Evolutionary conservation across 768 basidiomycete genomes (phyloP), one percentile per base, ranked within the genome.

Genomic region (Gloeostereum incarnatum): DNA sequence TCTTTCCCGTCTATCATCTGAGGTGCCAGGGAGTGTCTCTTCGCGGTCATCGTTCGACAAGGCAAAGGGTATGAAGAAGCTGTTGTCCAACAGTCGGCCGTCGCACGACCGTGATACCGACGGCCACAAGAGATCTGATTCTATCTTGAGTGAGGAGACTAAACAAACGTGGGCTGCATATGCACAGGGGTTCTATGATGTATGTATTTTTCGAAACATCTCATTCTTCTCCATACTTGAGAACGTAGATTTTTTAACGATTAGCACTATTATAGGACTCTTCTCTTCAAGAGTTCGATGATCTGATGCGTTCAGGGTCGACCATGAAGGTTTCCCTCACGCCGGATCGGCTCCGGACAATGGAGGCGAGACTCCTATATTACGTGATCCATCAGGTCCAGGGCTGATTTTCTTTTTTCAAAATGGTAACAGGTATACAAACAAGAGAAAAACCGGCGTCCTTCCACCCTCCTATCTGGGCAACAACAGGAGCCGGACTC

Each of bases 271-370:
- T 49, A 84, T 76, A 73, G 57, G 73, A 53, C 54, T 63, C 45
- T 56, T 71, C 57, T 49, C 66, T 75, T 40, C 80, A 84, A 45
- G 87, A 94, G 56, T 97, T 98, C 57, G 93, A 98, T 59, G 80
- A 90, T 57, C 66, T 97, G 58, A 82, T 98, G 78, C 78, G 76
- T 36, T 90, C 87, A 42, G 76, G 82, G 43, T 71, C 83, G 41
- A 97, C 93, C 14, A 86, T 96, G 84, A 96, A 90, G 55, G 81
- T 98, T 49, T 94, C 91, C 29, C 71, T 96, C 45, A 98, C 93
- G 23, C 93, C 93, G 40, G 91, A 96, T 65, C 73, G 93, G 38
- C 67, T 98, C 41, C 85, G 80, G 55, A 88, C 79, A 35, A 93
- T 94, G 76, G 91, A 96, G 73, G 92, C 93, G 61, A 53, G 75